Evolutionary conservation across 148 eudicot species (phyloP), one percentile per base, ranked within the genome.

Genomic region (Linanthus parryae): DNA sequence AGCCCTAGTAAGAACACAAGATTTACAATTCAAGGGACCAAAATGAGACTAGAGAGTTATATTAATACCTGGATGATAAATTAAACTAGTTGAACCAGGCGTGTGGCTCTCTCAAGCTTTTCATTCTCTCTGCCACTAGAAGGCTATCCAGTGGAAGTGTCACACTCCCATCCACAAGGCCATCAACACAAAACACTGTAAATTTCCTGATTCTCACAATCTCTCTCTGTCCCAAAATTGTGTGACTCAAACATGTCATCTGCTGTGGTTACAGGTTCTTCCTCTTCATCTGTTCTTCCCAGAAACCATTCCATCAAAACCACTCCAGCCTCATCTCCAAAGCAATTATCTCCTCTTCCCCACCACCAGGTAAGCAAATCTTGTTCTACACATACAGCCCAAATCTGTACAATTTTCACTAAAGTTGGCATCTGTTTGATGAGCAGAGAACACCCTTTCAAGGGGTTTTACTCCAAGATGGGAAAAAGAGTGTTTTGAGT

Each of bases 391-490:
- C 11, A 31, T 5, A 5, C 5, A 31, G 5, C 35, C 35, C 11
- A 31, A 31, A 31, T 5, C 5, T 31, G 11, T 31, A 31, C 35
- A 31, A 11, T 11, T 31, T 11, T 11, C 11, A 31, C 42, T 13
- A 11, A n/a, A 16, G 12, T 18, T 29, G 26, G 2, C 19, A 16
- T 42, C 24, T 23, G 9, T 14, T 14, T 14, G 56, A 2, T 48
- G 35, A 3, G 35, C 64, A 82, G 83, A 77, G 76, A 73, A 77
- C 74, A 27, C 68, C 51, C 42, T 77, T 85, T 61, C 83, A 76
- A 48, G 95, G 97, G 36, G 24, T 71, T 15, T 64, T 80, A 5
- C 38, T 85, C 31, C 59, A 55, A 41, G 80, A 76, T 44, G 78
- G 74, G 63, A 85, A 73, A 58, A 73, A 77, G 61, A 53, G 48